Evolutionary conservation across 192 early-diverging fungal genomes (phyloP), one percentile per base, ranked within the genome.

Genomic region (Podila verticillata): DNA sequence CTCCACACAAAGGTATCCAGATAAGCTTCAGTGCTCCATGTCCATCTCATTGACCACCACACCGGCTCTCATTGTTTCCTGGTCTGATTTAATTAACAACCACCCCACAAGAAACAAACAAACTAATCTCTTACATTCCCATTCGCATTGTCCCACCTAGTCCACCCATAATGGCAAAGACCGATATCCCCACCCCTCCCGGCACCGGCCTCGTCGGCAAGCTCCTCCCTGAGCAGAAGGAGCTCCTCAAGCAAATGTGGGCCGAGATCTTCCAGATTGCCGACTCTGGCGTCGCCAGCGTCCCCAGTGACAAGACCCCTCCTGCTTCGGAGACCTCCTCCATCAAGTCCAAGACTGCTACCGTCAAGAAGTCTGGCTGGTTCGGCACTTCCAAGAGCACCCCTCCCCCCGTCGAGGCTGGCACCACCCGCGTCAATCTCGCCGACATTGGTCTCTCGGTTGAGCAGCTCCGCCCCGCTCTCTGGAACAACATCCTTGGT

Each of bases 401-500:
- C 9, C 26, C 75, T 31, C 48, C 69, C 22, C 48, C 58, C 28
- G 74, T 28, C 0, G 63, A 70, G n/a, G 24, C 49, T 15, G 39
- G 63, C 44, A 8, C 61, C 15, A 68, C 61, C 22, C 65, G 65
- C 17, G 57, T 80, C 61, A 80, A 63, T 54, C 39, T 80, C 4
- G 57, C 68, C 2, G 77, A 80, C 7, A 62, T 80, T 59, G 70
- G 70, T 48, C 66, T 80, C 24, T 39, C 65, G 10, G 63, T 65
- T 12, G 77, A 72, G 4, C 65, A 68, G 39, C 65, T 80, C 19
- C 65, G 77, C 15, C 66, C 77, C 29, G 70, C 77, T 19, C 77
- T 80, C 22, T 80, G 77, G 77, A 80, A 80, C 57, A 80, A 80
- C 58, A 63, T 72, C 35, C 65, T 80, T 9, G 77, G 77, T 31